Conservation (phyloP, 352 stramenopile genomes). For the Globisporangium paddicum region DNA sequence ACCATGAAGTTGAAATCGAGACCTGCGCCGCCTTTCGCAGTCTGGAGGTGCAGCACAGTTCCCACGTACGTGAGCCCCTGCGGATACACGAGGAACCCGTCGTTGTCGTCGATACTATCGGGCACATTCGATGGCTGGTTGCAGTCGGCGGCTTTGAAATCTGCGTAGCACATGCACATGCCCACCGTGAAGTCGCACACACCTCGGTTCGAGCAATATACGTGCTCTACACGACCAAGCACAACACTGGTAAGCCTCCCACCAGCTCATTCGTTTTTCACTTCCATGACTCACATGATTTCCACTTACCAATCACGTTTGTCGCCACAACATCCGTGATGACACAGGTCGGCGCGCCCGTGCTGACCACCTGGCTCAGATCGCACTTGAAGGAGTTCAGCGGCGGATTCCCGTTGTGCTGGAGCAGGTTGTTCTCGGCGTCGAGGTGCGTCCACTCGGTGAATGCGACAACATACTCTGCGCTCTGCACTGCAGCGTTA, state of each 20-base stretch:
- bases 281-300: not conserved
- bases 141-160: slow-evolving; percentile 73
- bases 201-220: slow-evolving; percentile 75
- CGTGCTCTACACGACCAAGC: slow-evolving; percentile 45
- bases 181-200: slow-evolving; percentile 70
- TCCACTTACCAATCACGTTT: slow-evolving; percentile 49
- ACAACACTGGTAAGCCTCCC: not conserved
- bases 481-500: slow-evolving; percentile 34
- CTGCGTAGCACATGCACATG: slow-evolving; percentile 63
- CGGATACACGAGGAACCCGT: slow-evolving; percentile 67
- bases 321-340: slow-evolving; percentile 54
- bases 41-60: slow-evolving; percentile 57
- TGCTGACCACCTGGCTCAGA: slow-evolving; percentile 38
- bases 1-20: slow-evolving; percentile 64
- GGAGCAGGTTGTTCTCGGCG: slow-evolving; percentile 83
- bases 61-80: slow-evolving; percentile 46
- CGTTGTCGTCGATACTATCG: slow-evolving; percentile 63
- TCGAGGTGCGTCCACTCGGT: slow-evolving; percentile 47
- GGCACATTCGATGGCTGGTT: slow-evolving; percentile 60
- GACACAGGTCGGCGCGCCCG: slow-evolving; percentile 47
- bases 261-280: not conserved
- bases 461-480: slow-evolving; percentile 67
- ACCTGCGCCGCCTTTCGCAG: slow-evolving; percentile 38
- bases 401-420: slow-evolving; percentile 69
- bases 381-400: slow-evolving; percentile 78